A percentile compares a stretch with the other conserved stretches of the same genome.
These are phyloP conservation scores for Zychaea mexicana DNA, from an alignment of 371 early-diverging fungal species.

Conservation along the genomic window DNA sequence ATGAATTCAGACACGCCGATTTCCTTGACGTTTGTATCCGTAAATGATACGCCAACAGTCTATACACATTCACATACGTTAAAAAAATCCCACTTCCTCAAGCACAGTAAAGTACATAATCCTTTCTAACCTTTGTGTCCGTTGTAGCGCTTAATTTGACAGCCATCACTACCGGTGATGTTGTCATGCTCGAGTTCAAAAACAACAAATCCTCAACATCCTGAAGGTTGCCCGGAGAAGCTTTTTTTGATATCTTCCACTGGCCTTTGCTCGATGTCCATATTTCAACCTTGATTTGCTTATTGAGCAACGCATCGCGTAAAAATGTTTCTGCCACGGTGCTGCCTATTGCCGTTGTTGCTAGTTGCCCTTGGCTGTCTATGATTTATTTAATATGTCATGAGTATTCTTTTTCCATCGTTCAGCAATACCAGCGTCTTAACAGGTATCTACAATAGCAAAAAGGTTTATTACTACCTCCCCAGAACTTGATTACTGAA, in stretches of 20 bases:
- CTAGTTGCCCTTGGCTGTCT: constrained; percentile 59
- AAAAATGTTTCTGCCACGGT: constrained; percentile 77
- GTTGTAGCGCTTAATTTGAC: constrained; percentile 61
- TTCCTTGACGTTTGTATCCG: constrained; percentile 79
- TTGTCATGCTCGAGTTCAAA: constrained; percentile 63
- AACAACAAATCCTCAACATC: constrained; percentile 91
- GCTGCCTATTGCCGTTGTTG: constrained; percentile 79
- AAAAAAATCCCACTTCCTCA: constrained; percentile 30
- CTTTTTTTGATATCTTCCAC: constrained; percentile 63
- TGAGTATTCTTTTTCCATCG: too few relatives aligned
- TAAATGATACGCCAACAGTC: constrained; percentile 86
- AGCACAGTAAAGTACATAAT: too few relatives aligned
- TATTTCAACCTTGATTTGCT: constrained; percentile 83
- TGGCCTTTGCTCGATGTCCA: constrained; percentile 64
- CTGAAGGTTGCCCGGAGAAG: constrained; percentile 93
- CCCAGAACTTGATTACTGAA: constrained; percentile 88
- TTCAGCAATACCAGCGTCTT: too few relatives aligned
- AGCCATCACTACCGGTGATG: constrained; percentile 84
- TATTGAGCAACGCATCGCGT: constrained; percentile 75
- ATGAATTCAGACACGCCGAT: constrained; percentile 87
- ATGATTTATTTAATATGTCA: background rate
- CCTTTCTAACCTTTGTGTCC: constrained; percentile 24
- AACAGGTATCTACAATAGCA: too few relatives aligned
- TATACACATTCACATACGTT: constrained; percentile 21
- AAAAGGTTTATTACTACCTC: constrained; percentile 49